Evolutionary conservation across 2,329 filamentous ascomycete species (phyloP), one percentile per base, ranked within the genome.

Genomic region (Ceratocystis diversiconidia): DNA sequence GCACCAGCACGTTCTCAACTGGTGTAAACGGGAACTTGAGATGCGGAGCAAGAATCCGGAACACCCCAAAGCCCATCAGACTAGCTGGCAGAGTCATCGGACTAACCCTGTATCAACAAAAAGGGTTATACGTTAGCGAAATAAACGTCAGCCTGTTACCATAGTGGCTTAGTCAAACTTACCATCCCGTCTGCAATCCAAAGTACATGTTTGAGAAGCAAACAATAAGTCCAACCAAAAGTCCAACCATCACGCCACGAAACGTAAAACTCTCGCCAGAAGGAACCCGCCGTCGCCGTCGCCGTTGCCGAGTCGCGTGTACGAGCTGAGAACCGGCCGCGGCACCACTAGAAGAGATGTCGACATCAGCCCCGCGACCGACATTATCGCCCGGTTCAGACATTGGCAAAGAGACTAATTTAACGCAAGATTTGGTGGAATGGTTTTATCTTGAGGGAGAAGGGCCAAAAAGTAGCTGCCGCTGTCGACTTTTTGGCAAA

Each of bases 161-260:
- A 15, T 41, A 15, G 19, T 12, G 22, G 19, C 50, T 5, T 41
- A 30, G 30, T 50, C 28, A 44, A 50, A 65, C 68, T 67, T 64
- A 68, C 79, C 79, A 82, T 69, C 79, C 79, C 32, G 90, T 95
- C 76, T 97, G 94, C 41, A 99, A 79, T n/a, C 94, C 94, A 74
- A 99, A 99, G 75, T 97, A 99, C 79, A 95, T 96, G 73, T 99
- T 99, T 63, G 90, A 95, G 74, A 96, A 96, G 73, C 89, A 94
- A 72, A 97, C 96, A 65, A 97, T 79, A 3, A 94, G 84, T 50
- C 94, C 94, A 69, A 99, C 94, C 2, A 83, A 78, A 5, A 95
- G 79, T 17, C 94, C 94, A 32, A 89, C 90, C 4, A 85, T 73
- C 48, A 97, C 80, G 62, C 90, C 90, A 65, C 94, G 87, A 30